Evolutionary conservation across 2,329 filamentous ascomycete genomes (phyloP), one percentile per base, ranked within the genome.

Genomic region (Ceratocystis lukuohia): DNA sequence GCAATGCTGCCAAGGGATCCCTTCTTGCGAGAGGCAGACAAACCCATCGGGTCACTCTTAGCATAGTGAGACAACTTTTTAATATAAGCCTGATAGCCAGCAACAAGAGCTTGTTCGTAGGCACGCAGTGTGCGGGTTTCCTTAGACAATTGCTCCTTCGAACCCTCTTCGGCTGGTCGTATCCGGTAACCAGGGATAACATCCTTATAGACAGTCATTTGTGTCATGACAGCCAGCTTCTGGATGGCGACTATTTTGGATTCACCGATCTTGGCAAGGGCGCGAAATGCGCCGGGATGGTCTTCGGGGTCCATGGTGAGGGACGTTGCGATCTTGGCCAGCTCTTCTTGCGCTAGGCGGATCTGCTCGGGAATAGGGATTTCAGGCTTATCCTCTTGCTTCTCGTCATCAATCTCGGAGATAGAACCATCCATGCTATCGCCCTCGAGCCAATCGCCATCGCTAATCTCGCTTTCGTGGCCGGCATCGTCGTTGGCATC

Each of bases 101-200:
- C 81, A 3, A 99, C 84, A 30, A 99, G 81, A 22, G 89, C 84
- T 74, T 96, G 91, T 74, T 99, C 94, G 74, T 92, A 99, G 57
- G 84, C 80, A 65, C 92, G 84, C 69, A 96, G 77, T 70, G 85
- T 88, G 72, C 88, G 86, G 44, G 97, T 91, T 33, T 97, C 94
- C 74, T 96, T 96, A 4, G 92, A 96, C 1, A 97, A 78, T 74
- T 95, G 95, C 69, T 87, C 87, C 67, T 83, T 82, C 72, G 87
- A 81, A 41, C 91, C 88, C 68, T 95, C 90, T 0, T 82, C 80
- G 3, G 91, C 78, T 1, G 91, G 88, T 20, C 94, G 87, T 78
- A 99, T 97, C 68, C 94, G 84, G 75, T 99, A 99, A 25, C 94
- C 94, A 0, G 94, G 94, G 68, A 99, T 97, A 61, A 96, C 84